phyloP scores from a whole-genome alignment of 352 stramenopile species.

The Phytophthora cryptogea region DNA sequence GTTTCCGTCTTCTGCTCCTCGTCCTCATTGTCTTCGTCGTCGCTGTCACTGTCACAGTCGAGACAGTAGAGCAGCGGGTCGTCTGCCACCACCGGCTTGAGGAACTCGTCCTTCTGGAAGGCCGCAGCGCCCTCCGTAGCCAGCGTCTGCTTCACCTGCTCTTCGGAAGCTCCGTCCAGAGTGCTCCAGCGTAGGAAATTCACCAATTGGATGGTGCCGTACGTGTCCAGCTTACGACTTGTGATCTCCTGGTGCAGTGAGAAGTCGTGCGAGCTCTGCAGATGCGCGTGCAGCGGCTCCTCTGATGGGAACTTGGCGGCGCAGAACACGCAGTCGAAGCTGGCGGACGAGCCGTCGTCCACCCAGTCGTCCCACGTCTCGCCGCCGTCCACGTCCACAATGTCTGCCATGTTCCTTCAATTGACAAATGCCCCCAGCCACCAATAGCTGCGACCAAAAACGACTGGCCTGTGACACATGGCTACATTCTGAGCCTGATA shows the following conservation, averaged over 20 bases:
- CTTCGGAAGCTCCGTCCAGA: conserved; percentile 38
- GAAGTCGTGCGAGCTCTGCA: conserved; percentile 61
- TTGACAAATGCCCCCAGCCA: conserved; percentile 21
- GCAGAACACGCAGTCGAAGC: conserved; percentile 80
- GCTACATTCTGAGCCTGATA: conserved; percentile 20
- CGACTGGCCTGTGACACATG: conserved; percentile 28
- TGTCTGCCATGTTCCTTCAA: conserved; percentile 2
- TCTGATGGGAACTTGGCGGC: conserved; percentile 46
- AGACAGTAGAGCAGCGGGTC: conserved; percentile 87
- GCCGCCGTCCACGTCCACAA: conserved; percentile 30
- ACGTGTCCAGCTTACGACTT: conserved; percentile 65
- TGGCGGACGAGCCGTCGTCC: conserved; percentile 55
- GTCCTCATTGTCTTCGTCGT: conserved; percentile 43
- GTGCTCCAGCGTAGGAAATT: conserved; percentile 72
- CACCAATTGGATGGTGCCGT: conserved; percentile 79
- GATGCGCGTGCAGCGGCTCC: conserved; percentile 62
- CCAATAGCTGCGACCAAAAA: conserved; percentile 12
- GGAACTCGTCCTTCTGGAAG: conserved; percentile 73
- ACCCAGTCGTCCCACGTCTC: conserved; percentile 90
- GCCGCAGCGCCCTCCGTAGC: conserved; percentile 41
- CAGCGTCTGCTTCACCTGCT: conserved; percentile 55
- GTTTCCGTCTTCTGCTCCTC: conserved; percentile 46
- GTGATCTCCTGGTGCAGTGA: conserved; percentile 61
- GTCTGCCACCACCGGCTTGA: conserved; percentile 76
- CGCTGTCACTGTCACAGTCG: conserved; percentile 61